Evolutionary conservation across 345 rosid species (phyloP), one percentile per base, ranked within the genome.

Genomic region (Lepidium africanum): DNA sequence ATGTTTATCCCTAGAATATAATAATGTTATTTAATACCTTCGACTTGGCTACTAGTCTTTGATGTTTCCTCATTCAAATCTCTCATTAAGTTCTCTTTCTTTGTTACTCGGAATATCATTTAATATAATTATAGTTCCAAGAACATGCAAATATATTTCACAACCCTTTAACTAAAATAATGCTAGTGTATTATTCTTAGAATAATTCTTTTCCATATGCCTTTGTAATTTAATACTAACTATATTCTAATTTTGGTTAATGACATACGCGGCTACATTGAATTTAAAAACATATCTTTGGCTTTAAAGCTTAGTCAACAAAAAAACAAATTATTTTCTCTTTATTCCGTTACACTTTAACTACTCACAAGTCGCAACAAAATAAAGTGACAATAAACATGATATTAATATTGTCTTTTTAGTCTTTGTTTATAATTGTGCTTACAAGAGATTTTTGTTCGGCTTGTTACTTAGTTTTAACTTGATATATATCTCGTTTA

Each of bases 31-130:
- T 42, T 59, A 50, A 59, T 42, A 59, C 63, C 62, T 59, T 13
- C 77, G 66, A 73, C 72, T 73, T 73, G 77, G 61, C 72, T 33
- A 65, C 72, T 73, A 40, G 53, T 73, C 38, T 33, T 30, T 60
- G 52, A 5, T 43, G 46, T 47, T 25, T 63, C 50, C 7, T 55
- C 19, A 0, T 48, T 72, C 36, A 64, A 64, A 64, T 54, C 42
- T 37, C 48, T 38, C 49, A 54, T 45, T 43, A 64, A 30, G 19
- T 47, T 46, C 19, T 63, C 59, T 57, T 64, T 63, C 59, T 57
- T 64, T 64, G 59, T 46, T 57, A 30, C 21, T 65, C 49, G 56
- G 10, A 64, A 12, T 33, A 64, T 65, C 41, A 65, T 65, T 73
- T 11, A 65, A 73, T 51, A 65, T 39, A 58, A 15, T 65, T 33